Percentiles rank a stretch among this genome's conserved stretches.
phyloP scores from a whole-genome alignment of 108 stramenopile genomes.

The Nitzschia palea region DNA sequence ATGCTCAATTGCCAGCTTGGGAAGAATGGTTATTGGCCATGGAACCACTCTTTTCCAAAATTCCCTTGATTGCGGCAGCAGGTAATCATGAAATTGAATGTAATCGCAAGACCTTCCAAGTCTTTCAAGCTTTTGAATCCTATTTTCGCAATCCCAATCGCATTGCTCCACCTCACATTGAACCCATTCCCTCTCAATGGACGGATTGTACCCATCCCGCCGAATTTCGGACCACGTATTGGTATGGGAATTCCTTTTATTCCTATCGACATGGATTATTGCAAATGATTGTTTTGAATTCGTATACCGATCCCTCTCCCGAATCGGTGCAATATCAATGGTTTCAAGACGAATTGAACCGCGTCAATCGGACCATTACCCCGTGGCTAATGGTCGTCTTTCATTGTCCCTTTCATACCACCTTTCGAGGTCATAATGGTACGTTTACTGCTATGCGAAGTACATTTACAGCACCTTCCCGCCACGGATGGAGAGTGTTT shows the following conservation, averaged over 20 bases:
- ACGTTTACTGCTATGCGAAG: no score
- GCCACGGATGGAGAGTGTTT: no score
- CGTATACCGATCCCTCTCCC: constrained; percentile 53
- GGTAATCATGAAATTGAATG: constrained; percentile 90
- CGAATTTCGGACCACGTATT: constrained; percentile 49
- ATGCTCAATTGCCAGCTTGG: constrained; percentile 72
- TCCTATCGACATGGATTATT: constrained; percentile 70
- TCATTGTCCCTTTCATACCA: constrained; percentile 83
- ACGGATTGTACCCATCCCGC: constrained; percentile 30
- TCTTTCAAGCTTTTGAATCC: constrained; percentile 71
- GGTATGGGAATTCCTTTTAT: constrained; percentile 84
- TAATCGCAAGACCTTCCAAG: constrained; percentile 39
- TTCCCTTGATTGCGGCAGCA: constrained; percentile 59
- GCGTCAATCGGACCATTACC: constrained; percentile 55
- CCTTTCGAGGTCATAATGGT: constrained; percentile 60
- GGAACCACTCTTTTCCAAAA: constrained; percentile 42
- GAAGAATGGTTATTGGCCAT: constrained; percentile 65
- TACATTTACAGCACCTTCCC: constrained; percentile 51
- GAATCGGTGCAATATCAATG: constrained; percentile 68
- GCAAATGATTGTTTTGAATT: constrained; percentile 76
- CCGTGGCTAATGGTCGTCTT: constrained; percentile 85
- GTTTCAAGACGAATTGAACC: constrained; percentile 36
- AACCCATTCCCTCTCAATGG: constrained; percentile 32
- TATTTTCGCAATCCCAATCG: constrained; percentile 76
- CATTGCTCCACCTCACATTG: constrained; percentile 15